Conservation (phyloP, 208 protist species). For the Leishmania turanica region DNA sequence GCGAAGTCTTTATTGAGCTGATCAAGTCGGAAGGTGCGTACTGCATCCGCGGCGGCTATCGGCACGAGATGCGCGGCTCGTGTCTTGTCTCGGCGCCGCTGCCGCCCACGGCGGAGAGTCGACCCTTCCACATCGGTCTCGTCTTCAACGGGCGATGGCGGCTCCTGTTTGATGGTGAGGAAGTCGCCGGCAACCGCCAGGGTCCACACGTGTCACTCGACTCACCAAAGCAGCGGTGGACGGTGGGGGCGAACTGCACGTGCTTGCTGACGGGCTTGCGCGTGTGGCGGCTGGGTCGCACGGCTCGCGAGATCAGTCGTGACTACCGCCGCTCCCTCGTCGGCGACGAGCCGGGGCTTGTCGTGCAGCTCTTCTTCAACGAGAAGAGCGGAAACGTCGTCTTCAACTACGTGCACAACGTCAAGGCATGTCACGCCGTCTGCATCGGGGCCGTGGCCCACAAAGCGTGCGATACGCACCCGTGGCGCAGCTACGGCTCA, state of each 20-base stretch:
- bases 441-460: conserved; percentile 52
- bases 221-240: conserved; percentile 79
- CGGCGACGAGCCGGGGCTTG: conserved; percentile 75
- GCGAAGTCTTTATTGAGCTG: conserved; percentile 91
- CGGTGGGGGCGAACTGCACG: conserved; percentile 69
- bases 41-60: conserved; percentile 87
- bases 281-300: conserved; percentile 73
- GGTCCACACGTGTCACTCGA: conserved; percentile 79
- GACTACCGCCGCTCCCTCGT: conserved; percentile 69
- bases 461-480: conserved; percentile 43
- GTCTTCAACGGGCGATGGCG: conserved; percentile 90
- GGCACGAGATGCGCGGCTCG: conserved; percentile 82
- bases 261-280: conserved; percentile 82
- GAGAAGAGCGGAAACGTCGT: conserved; percentile 86
- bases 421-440: conserved; percentile 55
- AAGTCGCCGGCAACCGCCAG: conserved; percentile 66
- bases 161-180: conserved; percentile 80
- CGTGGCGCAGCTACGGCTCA: conserved; percentile 30
- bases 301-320: conserved; percentile 65
- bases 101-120: conserved; percentile 52
- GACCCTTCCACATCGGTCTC: conserved; percentile 80
- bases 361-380: conserved; percentile 82
- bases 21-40: conserved; percentile 71
- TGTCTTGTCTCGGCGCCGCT: conserved; percentile 76
- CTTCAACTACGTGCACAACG: conserved; percentile 67